Evolutionary conservation across 345 rosid species (phyloP).

Genomic region (Dovyalis caffra): DNA sequence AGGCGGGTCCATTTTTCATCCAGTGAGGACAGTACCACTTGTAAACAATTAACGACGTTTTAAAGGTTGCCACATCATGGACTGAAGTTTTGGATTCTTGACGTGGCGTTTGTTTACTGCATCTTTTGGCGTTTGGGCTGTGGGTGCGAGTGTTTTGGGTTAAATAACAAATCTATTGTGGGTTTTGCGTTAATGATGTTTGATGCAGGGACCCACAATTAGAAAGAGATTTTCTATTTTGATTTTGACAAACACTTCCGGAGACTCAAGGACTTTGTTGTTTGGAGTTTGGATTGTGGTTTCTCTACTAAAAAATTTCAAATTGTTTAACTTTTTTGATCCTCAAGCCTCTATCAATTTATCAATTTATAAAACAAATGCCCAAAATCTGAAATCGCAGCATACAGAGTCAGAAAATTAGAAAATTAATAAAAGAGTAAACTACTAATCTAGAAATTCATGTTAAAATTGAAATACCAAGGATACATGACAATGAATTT

Average conservation of each 20-base stretch:
- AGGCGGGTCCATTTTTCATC: constrained; percentile 27
- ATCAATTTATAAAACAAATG: too few relatives aligned
- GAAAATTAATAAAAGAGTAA: too few relatives aligned
- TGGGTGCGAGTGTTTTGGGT: background rate
- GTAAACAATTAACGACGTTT: background rate
- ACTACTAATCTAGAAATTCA: too few relatives aligned
- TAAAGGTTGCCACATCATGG: background rate
- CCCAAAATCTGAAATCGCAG: too few relatives aligned
- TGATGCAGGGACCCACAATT: constrained; percentile 43
- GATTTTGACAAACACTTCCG: background rate
- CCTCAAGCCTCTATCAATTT: too few relatives aligned
- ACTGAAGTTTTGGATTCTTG: too few relatives aligned
- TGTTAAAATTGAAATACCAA: too few relatives aligned
- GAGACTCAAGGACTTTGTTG: too few relatives aligned
- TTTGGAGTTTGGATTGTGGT: background rate
- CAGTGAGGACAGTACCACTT: constrained; percentile 1
- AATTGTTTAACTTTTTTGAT: too few relatives aligned
- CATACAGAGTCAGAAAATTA: too few relatives aligned
- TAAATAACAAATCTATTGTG: background rate
- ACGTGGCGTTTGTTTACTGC: constrained; percentile 2
- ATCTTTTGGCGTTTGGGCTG: background rate
- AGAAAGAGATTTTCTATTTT: background rate
- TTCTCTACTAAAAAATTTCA: background rate
- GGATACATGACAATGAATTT: too few relatives aligned
- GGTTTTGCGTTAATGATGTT: background rate